Conservation (phyloP, 73 alveolate genomes). For the Paramecium octaurelia region DNA sequence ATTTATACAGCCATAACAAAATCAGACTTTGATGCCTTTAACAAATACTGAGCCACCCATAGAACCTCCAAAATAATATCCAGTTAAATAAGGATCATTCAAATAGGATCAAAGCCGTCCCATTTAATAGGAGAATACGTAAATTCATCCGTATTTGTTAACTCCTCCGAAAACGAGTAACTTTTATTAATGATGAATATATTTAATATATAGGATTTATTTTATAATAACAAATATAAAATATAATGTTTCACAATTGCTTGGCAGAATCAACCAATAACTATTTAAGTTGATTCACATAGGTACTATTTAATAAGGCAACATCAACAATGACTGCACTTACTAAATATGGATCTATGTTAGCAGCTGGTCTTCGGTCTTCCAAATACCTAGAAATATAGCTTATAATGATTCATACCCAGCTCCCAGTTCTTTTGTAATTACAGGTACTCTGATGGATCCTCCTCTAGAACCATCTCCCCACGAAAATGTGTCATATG, state of each 20-base stretch:
- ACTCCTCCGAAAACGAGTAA: conserved; percentile 31
- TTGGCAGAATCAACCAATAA: not conserved
- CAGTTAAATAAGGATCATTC: conserved; percentile 6
- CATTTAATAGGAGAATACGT: not conserved
- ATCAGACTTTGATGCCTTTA: not conserved
- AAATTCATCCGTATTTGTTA: conserved; percentile 33
- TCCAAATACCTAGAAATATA: not conserved
- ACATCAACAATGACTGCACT: conserved; percentile 74
- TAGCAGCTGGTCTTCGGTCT: conserved; percentile 4
- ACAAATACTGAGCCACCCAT: not conserved
- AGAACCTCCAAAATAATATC: not conserved
- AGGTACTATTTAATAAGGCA: not conserved
- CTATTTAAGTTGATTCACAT: not conserved
- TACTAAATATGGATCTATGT: conserved; percentile 76
- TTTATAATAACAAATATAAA: not conserved
- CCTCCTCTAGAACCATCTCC: conserved; percentile 93
- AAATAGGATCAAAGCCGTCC: not conserved
- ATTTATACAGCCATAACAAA: not conserved
- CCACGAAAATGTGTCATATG: conserved; percentile 71
- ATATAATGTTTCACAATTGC: not conserved
- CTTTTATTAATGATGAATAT: conserved; percentile 9
- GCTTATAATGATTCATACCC: conserved; percentile 64
- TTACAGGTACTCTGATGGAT: conserved; percentile 88
- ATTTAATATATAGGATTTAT: not conserved
- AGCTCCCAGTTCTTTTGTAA: conserved; percentile 65